These are phyloP conservation scores for Taphrina confusa DNA, from an alignment of 1,139 yeast genomes.

Conservation along the genomic window DNA sequence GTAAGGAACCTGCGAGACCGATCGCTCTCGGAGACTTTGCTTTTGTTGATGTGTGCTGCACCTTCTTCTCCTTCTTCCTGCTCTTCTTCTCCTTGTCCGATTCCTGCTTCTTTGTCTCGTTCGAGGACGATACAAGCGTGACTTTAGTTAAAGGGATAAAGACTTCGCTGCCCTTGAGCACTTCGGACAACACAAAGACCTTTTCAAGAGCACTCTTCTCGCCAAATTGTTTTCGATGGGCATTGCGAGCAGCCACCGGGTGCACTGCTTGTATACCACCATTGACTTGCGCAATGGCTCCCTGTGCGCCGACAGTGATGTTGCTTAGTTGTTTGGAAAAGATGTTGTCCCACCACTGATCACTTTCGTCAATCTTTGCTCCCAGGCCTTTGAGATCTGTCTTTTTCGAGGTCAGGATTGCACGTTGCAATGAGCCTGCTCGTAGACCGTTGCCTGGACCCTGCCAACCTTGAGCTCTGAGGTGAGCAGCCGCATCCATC, in stretches of 20 bases:
- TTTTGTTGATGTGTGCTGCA: background rate
- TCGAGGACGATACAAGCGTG: too few relatives aligned
- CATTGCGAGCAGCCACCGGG: constrained; percentile 32
- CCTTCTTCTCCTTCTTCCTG: background rate
- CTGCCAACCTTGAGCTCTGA: constrained; percentile 36
- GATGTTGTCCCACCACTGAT: constrained; percentile 33
- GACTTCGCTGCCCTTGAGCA: constrained; percentile 18
- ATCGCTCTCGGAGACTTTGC: background rate
- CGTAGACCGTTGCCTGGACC: constrained; percentile 36
- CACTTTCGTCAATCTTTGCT: constrained; percentile 24
- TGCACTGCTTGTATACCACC: constrained; percentile 30
- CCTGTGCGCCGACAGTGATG: constrained; percentile 26
- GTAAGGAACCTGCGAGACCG: background rate
- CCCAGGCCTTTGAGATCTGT: constrained; percentile 35
- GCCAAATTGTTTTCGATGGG: constrained; percentile 22
- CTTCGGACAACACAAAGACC: constrained; percentile 25
- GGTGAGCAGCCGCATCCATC: constrained; percentile 32
- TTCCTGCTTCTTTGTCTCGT: background rate
- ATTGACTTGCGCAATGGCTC: constrained; percentile 14
- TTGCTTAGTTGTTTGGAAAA: constrained; percentile 28
- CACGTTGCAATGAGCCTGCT: constrained; percentile 33
- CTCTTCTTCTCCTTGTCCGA: background rate
- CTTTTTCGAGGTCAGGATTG: constrained; percentile 36
- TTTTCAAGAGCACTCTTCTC: constrained; percentile 26
- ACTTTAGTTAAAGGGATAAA: constrained; percentile 7